A percentile compares a stretch with the other conserved stretches of the same genome.
phyloP scores from a whole-genome alignment of 2,329 filamentous ascomycete species.

The Pyrenophora tritici-repentis region DNA sequence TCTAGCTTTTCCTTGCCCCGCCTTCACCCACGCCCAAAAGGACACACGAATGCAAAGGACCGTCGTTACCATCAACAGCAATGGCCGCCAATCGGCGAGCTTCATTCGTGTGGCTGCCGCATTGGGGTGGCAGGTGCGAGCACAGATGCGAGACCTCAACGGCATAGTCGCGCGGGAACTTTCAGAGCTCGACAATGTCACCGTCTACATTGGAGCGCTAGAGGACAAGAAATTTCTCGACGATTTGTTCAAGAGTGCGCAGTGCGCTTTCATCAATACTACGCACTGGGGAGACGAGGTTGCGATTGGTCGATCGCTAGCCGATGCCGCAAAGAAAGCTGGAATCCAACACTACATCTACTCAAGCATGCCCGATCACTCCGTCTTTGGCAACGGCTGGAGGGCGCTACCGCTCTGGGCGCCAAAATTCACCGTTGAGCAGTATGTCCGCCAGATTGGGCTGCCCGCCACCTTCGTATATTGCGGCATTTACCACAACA shows the following conservation, averaged over 20 bases:
- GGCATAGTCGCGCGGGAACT: slow-evolving; percentile 90
- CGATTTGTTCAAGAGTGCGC: slow-evolving; percentile 79
- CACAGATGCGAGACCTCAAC: slow-evolving; percentile 85
- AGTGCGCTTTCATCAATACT: slow-evolving; percentile 96
- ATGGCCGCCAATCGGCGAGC: slow-evolving; percentile 92
- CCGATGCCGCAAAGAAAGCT: slow-evolving; percentile 83
- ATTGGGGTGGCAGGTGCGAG: slow-evolving; percentile 89
- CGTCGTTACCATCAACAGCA: slow-evolving; percentile 93
- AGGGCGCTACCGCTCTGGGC: slow-evolving; percentile 88
- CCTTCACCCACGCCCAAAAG: neutral
- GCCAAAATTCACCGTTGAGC: slow-evolving; percentile 89
- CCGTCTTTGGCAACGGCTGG: slow-evolving; percentile 75
- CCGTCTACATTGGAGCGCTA: slow-evolving; percentile 67
- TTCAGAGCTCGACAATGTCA: slow-evolving; percentile 78
- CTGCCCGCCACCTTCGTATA: slow-evolving; percentile 92
- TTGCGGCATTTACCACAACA: slow-evolving; percentile 98
- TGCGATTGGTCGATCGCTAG: slow-evolving; percentile 83
- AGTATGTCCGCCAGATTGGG: slow-evolving; percentile 81
- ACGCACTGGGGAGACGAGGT: slow-evolving; percentile 96
- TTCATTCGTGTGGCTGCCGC: slow-evolving; percentile 93
- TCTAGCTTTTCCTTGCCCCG: too few species aligned
- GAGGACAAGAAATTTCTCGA: slow-evolving; percentile 77
- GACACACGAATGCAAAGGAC: slow-evolving; percentile 57
- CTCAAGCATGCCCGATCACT: slow-evolving; percentile 95
- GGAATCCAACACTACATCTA: slow-evolving; percentile 92